Conservation (phyloP, 164 flowering plant genomes). For the Liquidambar formosana region DNA sequence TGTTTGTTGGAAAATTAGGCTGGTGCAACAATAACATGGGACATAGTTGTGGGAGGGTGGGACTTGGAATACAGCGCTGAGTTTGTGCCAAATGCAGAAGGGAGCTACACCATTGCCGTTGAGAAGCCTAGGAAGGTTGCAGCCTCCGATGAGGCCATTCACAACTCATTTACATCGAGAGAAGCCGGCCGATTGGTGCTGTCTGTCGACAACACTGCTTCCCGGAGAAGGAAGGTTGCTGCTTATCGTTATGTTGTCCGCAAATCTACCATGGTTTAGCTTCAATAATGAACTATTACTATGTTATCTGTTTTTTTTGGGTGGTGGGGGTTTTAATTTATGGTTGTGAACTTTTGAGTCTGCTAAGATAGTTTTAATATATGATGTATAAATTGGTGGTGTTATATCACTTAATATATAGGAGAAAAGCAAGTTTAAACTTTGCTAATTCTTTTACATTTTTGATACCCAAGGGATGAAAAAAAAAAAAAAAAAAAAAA, state of each 20-base stretch:
- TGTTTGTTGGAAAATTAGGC: constrained; percentile 35
- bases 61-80: constrained; percentile 93
- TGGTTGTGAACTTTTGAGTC: constrained; percentile 8
- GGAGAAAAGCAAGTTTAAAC: background rate
- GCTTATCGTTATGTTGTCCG: constrained; percentile 88
- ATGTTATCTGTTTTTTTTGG: background rate
- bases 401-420: constrained; percentile 11
- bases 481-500: too few species aligned
- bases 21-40: constrained; percentile 93
- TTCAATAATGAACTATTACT: background rate
- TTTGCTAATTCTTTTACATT: background rate
- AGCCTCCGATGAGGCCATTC: constrained; percentile 61
- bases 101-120: constrained; percentile 79
- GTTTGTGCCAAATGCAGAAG: constrained; percentile 68
- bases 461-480: too few species aligned
- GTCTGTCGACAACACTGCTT: constrained; percentile 73
- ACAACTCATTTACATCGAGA: constrained; percentile 62
- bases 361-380: constrained; percentile 5
- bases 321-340: constrained; percentile 3
- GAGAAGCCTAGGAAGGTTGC: constrained; percentile 59
- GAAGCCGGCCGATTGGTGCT: constrained; percentile 90
- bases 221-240: constrained; percentile 77
- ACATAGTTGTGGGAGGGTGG: constrained; percentile 97
- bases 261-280: constrained; percentile 39
- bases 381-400: constrained; percentile 16